phyloP scores from a whole-genome alignment of 2,329 filamentous ascomycete species.

The Venturiaceae sp. region DNA sequence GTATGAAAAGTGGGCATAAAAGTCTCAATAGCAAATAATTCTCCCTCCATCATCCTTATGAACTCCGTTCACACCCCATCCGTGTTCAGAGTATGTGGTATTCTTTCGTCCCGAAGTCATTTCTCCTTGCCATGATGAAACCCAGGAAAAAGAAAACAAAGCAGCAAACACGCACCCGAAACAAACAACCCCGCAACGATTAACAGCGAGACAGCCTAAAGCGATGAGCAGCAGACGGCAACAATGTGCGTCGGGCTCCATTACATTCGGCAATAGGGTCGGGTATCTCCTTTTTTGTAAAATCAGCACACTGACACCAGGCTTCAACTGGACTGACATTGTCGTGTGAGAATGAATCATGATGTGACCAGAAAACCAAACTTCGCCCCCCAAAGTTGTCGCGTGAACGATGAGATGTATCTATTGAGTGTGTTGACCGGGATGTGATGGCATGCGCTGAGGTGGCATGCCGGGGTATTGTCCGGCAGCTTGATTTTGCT shows the following conservation, averaged over 20 bases:
- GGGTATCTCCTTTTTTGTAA: neutral
- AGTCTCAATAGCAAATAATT: neutral
- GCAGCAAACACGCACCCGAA: neutral
- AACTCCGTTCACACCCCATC: neutral
- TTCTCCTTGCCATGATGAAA: neutral
- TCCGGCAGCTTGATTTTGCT: constrained; percentile 43
- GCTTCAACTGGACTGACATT: neutral
- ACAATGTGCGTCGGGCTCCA: neutral
- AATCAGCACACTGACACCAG: constrained; percentile 1
- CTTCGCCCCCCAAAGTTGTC: neutral
- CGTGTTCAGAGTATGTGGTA: neutral
- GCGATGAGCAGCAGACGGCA: neutral
- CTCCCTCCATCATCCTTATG: neutral
- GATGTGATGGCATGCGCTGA: constrained; percentile 1
- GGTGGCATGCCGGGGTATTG: constrained; percentile 7
- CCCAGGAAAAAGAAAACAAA: neutral
- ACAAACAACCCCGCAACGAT: neutral
- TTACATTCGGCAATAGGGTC: constrained; percentile 1
- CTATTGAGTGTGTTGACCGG: neutral
- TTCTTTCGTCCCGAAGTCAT: neutral
- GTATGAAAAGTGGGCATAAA: neutral
- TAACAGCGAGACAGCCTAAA: neutral
- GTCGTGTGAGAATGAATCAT: neutral
- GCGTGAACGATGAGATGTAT: neutral
- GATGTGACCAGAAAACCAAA: neutral